A percentile compares a stretch with the other conserved stretches of the same genome.
These are phyloP conservation scores for sorghum (Sorghum bicolor) DNA, from an alignment of 176 grass and related monocot genomes.

Conservation along the genomic window DNA sequence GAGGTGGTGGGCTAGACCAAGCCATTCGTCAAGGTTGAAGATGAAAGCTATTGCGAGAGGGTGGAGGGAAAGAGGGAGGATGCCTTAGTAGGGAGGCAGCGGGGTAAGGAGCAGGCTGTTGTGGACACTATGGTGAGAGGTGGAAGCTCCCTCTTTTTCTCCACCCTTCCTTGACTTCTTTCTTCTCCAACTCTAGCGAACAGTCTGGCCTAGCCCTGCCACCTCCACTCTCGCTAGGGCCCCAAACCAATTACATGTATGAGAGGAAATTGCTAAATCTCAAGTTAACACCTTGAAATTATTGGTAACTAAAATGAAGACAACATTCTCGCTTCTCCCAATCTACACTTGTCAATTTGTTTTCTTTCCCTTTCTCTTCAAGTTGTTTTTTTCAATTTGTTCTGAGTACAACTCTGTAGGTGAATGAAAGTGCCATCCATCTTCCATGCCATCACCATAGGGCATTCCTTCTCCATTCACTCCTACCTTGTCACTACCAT, in stretches of 20 bases:
- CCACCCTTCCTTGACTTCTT: too few relatives aligned
- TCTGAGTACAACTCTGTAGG: neutral
- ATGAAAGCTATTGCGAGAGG: rapidly evolving
- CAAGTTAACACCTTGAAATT: neutral
- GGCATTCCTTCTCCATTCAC: neutral
- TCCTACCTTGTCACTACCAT: neutral
- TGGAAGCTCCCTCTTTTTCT: too few relatives aligned
- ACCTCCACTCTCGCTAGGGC: too few relatives aligned
- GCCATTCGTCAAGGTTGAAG: too few relatives aligned
- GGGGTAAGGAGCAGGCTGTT: too few relatives aligned
- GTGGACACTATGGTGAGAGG: too few relatives aligned
- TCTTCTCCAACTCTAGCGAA: too few relatives aligned
- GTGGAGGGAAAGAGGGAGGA: too few relatives aligned
- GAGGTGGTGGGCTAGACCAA: too few relatives aligned
- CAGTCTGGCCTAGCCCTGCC: too few relatives aligned
- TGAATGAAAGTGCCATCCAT: too few relatives aligned
- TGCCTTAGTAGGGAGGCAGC: too few relatives aligned
- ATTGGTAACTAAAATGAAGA: neutral
- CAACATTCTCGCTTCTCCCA: neutral
- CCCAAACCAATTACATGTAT: neutral
- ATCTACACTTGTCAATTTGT: neutral
- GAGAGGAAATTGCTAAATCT: neutral
- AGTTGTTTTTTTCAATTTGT: neutral
- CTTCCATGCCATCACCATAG: neutral
- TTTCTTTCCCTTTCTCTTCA: neutral